phyloP scores from a whole-genome alignment of 352 stramenopile species.

The Plasmopara muralis region DNA sequence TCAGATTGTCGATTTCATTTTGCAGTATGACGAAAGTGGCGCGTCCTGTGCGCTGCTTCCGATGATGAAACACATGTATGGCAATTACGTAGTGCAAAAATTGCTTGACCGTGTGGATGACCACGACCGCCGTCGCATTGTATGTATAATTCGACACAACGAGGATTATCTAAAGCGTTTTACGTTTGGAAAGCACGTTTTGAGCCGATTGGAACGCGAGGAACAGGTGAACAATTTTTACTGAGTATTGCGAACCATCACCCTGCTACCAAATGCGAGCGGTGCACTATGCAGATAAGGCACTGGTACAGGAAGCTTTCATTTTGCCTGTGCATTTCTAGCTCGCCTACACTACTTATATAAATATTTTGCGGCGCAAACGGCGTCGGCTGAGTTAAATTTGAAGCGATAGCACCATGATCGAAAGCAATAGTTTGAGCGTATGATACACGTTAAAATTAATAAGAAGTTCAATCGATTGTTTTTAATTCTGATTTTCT shows the following conservation, averaged over 20 bases:
- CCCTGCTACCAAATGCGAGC: conserved; percentile 2
- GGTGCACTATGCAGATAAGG: conserved; percentile 12
- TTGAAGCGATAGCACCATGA: conserved; percentile 21
- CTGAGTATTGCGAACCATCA: conserved; percentile 16
- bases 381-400: conserved; percentile 22
- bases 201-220: conserved; percentile 49
- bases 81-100: conserved; percentile 96
- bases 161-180: conserved; percentile 88
- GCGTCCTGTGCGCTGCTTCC: conserved; percentile 74
- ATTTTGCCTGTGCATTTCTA: conserved; percentile 24
- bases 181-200: conserved; percentile 90
- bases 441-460: conserved; percentile 23
- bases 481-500: too few species aligned
- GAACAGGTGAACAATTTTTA: conserved; percentile 28
- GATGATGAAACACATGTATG: conserved; percentile 96
- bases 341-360: conserved; percentile 29
- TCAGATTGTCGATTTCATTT: conserved; percentile 71
- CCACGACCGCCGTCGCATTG: conserved; percentile 79
- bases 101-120: conserved; percentile 88
- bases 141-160: conserved; percentile 88
- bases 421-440: conserved; percentile 22
- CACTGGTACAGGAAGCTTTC: conserved; percentile 17
- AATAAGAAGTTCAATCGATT: too few species aligned
- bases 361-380: conserved; percentile 36
- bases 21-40: conserved; percentile 67